Conservation (phyloP, 345 rosid genomes). For the Acer negundo region DNA sequence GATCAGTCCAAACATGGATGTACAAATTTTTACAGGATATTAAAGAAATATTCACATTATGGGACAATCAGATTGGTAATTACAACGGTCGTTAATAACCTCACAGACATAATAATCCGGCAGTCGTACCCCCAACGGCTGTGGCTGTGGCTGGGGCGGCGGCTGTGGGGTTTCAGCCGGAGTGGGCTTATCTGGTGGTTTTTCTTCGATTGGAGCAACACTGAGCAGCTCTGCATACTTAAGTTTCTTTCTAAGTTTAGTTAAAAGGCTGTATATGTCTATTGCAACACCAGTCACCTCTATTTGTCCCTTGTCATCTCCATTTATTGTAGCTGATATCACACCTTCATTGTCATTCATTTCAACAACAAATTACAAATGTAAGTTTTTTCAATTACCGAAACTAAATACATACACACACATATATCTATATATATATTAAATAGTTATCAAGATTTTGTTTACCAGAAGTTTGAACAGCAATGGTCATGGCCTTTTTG, state of each 20-base stretch:
- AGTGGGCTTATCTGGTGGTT: no score
- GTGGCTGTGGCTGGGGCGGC: no score
- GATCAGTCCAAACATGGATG: no score
- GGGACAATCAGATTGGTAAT: not conserved
- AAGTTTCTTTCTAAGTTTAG: not conserved
- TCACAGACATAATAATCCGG: not conserved
- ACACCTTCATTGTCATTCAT: constrained; percentile 15
- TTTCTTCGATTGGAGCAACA: not conserved
- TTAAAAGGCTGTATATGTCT: constrained; percentile 12
- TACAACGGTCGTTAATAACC: not conserved
- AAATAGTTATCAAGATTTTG: not conserved
- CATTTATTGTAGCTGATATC: not conserved
- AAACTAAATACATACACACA: no score
- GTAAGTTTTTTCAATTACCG: no score
- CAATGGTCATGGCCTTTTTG: constrained; percentile 29
- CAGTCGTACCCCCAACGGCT: not conserved
- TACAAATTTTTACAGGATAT: no score
- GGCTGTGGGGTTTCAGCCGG: no score
- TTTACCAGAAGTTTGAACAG: constrained; percentile 25
- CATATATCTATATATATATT: no score
- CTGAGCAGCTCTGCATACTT: constrained; percentile 15
- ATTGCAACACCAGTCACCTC: constrained; percentile 18
- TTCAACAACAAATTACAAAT: not conserved
- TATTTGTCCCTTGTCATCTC: constrained; percentile 16
- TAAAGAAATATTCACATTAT: no score